Evolutionary conservation across 495 filamentous ascomycete species (phyloP).

Genomic region (Penicillium bialowiezense): DNA sequence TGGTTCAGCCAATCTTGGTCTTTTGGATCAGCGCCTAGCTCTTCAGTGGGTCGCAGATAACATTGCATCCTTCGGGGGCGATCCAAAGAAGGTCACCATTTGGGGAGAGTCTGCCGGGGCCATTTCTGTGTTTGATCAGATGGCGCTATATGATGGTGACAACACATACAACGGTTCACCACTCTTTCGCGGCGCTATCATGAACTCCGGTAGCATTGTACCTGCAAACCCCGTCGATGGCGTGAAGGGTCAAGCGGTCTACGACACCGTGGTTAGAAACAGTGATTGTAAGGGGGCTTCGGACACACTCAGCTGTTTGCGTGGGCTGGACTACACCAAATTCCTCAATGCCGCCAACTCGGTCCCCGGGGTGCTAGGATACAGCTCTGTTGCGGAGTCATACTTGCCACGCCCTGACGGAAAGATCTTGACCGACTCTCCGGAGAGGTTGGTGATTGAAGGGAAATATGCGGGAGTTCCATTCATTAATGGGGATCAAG

Average conservation of each 20-base stretch:
- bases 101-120: slow-evolving; percentile 73
- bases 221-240: slow-evolving; percentile 65
- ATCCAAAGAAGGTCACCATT: slow-evolving; percentile 63
- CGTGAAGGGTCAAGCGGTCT: slow-evolving; percentile 59
- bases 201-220: slow-evolving; percentile 66
- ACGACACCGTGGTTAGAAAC: slow-evolving; percentile 56
- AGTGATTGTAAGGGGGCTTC: slow-evolving; percentile 56
- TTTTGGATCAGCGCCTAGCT: slow-evolving; percentile 52
- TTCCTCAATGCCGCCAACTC: slow-evolving; percentile 66
- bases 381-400: slow-evolving; percentile 59
- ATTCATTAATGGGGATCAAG: slow-evolving; percentile 56
- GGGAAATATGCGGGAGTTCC: slow-evolving; percentile 58
- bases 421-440: slow-evolving; percentile 49
- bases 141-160: slow-evolving; percentile 65
- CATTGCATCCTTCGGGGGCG: slow-evolving; percentile 54
- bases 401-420: slow-evolving; percentile 68
- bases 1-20: slow-evolving; percentile 54
- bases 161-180: slow-evolving; percentile 66
- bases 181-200: slow-evolving; percentile 68
- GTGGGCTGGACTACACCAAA: slow-evolving; percentile 52
- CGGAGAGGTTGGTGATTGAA: slow-evolving; percentile 46
- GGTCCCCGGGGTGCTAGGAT: slow-evolving; percentile 60
- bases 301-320: slow-evolving; percentile 63
- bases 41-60: slow-evolving; percentile 55
- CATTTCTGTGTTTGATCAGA: slow-evolving; percentile 70